A percentile compares a stretch with the other conserved stretches of the same genome.
Conservation (phyloP, 441 rosid genomes). For the Aquilaria agallochum region DNA sequence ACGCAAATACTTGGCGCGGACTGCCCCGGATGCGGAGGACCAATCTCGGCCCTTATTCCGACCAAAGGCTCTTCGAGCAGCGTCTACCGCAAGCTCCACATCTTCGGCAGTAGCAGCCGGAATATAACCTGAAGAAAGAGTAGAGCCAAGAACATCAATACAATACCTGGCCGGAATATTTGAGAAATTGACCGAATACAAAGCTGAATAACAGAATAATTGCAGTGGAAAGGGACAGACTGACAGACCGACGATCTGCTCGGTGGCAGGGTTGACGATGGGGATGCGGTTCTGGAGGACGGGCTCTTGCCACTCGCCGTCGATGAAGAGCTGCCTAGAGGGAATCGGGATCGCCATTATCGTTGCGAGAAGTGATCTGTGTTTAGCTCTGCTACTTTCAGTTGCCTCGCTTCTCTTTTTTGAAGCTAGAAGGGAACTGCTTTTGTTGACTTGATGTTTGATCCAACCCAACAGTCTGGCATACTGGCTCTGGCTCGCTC, state of each 20-base stretch:
- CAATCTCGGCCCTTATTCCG: slow-evolving; percentile 81
- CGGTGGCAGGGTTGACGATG: slow-evolving; percentile 79
- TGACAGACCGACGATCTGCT: slow-evolving; percentile 60
- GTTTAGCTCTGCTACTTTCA: too few species aligned
- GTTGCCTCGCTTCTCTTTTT: too few species aligned
- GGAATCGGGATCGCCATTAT: slow-evolving; percentile 57
- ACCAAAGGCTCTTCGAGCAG: slow-evolving; percentile 72
- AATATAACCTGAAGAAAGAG: slow-evolving; percentile 59
- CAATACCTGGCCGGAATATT: background rate
- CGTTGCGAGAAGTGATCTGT: background rate
- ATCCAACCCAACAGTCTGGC: background rate
- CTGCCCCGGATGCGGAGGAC: slow-evolving; percentile 75
- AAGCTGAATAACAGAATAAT: background rate
- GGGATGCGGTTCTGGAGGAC: slow-evolving; percentile 66
- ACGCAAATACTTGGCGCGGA: slow-evolving; percentile 86
- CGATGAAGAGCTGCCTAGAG: slow-evolving; percentile 69
- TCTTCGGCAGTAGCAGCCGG: slow-evolving; percentile 96
- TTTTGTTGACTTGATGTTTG: background rate
- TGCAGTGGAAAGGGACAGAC: background rate
- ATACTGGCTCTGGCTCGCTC: background rate
- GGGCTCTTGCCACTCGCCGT: slow-evolving; percentile 86
- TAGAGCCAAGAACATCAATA: background rate
- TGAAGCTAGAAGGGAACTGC: too few species aligned
- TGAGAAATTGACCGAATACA: background rate
- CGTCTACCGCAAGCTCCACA: slow-evolving; percentile 85